Base-by-base conservation (phyloP, 73 alveolate species). In the Blepharisma stoltei region DNA sequence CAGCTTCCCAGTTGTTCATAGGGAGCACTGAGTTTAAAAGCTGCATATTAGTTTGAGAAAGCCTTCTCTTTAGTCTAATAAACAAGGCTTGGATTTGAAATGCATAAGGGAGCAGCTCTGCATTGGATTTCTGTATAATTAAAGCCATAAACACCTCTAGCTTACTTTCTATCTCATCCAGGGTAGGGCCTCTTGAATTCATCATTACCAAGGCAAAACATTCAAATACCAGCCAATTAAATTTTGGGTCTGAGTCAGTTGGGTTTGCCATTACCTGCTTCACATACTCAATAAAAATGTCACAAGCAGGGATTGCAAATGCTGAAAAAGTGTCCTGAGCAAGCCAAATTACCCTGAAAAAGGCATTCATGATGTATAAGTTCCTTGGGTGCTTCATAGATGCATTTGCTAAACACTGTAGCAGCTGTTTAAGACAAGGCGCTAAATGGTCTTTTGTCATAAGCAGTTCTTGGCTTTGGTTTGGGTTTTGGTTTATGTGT, bases 321-420 rank as follows among this genome's bases (percentile, higher is more conserved):
- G 75, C 11, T 0, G 79, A 23, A 44, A 69, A 69, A 11, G n/a
- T n/a, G 41, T 69, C 55, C 45, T 69, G 65, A 2, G 79, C 11
- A 14, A 44, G 23, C 79, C 79, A 69, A 8, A 69, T 44, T 3
- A 69, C 79, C 27, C 79, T 69, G 65, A 69, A 69, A 46, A 69
- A 69, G 69, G 60, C 79, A 44, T 69, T 69, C 79, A 69, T 69
- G 9, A 69, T 38, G 5, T 44, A 69, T 1, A 21, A 14, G 65
- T 69, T 69, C 45, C 60, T 69, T 38, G 32, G 76, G 6, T 69
- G 79, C 46, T 60, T 60, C 45, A 14, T n/a, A 60, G 23, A 38
- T 2, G 73, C 73, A 8, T 20, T 25, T 1, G 73, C 73, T 8
- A 60, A 14, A 43, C n/a, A 18, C 45, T 69, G 55, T 14, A 69